These are phyloP conservation scores for Auricularia cornea DNA, from an alignment of 768 basidiomycete genomes.

Conservation along the genomic window DNA sequence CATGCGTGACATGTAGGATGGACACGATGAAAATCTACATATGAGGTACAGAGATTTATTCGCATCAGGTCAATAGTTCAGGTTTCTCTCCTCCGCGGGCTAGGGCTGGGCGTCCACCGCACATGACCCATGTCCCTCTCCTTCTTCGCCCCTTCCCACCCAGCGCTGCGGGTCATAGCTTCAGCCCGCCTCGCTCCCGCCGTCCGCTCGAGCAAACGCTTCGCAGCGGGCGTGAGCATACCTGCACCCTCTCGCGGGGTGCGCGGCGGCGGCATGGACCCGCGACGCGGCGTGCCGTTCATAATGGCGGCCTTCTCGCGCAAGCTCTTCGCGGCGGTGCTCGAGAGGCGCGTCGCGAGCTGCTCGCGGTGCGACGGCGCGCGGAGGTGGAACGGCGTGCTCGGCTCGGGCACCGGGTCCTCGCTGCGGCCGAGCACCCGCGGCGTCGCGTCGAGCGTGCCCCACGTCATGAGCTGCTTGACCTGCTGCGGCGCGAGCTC, in stretches of 20 bases:
- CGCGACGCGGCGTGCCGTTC: constrained; percentile 36
- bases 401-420: constrained; percentile 26
- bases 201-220: constrained; percentile 62
- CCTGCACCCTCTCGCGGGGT: constrained; percentile 75
- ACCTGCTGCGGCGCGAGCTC: constrained; percentile 74
- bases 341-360: constrained; percentile 74
- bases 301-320: constrained; percentile 66
- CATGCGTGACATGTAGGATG: too few relatives aligned
- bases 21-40: too few relatives aligned
- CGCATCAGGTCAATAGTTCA: too few relatives aligned
- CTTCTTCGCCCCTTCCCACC: constrained; percentile 47
- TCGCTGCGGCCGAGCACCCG: constrained; percentile 53
- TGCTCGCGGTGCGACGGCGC: constrained; percentile 72
- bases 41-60: too few relatives aligned
- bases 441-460: constrained; percentile 86
- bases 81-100: neutral
- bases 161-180: constrained; percentile 49
- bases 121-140: constrained; percentile 58
- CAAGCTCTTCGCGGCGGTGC: constrained; percentile 71
- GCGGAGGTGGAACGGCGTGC: constrained; percentile 70
- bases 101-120: constrained; percentile 75
- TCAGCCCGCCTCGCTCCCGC: constrained; percentile 56
- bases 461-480: constrained; percentile 97
- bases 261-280: constrained; percentile 73
- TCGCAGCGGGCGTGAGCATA: constrained; percentile 79